A percentile compares a stretch with the other conserved stretches of the same genome.
Evolutionary conservation across 23 red algal genomes (phyloP).

Genomic region (Pyropia haitanensis): DNA sequence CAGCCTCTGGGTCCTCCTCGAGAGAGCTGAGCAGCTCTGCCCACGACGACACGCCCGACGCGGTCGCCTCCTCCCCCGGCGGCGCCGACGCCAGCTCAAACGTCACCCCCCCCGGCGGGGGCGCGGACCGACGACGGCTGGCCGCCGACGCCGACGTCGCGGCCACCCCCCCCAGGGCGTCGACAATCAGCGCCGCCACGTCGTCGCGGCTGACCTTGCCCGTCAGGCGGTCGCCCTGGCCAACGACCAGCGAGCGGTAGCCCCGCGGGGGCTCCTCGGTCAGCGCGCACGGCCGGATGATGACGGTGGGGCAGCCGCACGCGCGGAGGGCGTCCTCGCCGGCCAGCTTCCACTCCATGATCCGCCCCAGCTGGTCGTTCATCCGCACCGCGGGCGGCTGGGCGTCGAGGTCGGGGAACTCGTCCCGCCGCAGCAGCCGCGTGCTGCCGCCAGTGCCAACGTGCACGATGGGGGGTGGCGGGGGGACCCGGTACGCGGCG

Average conservation of each 20-base stretch:
- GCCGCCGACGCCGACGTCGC: neutral
- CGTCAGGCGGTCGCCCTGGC: constrained; percentile 75
- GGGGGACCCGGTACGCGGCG: constrained; percentile 16
- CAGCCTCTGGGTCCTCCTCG: no score
- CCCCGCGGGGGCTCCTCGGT: constrained; percentile 57
- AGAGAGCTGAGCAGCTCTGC: no score
- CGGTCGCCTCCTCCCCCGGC: no score
- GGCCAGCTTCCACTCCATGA: constrained; percentile 88
- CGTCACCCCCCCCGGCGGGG: no score
- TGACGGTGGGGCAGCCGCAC: constrained; percentile 46
- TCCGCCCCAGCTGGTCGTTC: constrained; percentile 62
- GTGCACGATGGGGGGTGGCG: constrained; percentile 49
- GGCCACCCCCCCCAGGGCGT: constrained; percentile 9
- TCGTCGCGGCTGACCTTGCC: constrained; percentile 74
- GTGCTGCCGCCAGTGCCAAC: constrained; percentile 64
- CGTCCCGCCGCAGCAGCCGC: constrained; percentile 43
- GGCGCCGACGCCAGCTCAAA: no score
- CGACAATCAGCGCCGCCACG: constrained; percentile 52
- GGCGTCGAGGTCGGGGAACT: constrained; percentile 35
- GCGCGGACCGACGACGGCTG: no score
- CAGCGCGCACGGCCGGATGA: constrained; percentile 80
- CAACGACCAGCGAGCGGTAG: constrained; percentile 23
- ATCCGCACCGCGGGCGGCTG: constrained; percentile 52
- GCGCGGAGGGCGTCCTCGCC: constrained; percentile 75
- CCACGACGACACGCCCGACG: no score